These are phyloP conservation scores for Articulospora tetracladia DNA, from an alignment of 495 filamentous ascomycete species.

Conservation along the genomic window DNA sequence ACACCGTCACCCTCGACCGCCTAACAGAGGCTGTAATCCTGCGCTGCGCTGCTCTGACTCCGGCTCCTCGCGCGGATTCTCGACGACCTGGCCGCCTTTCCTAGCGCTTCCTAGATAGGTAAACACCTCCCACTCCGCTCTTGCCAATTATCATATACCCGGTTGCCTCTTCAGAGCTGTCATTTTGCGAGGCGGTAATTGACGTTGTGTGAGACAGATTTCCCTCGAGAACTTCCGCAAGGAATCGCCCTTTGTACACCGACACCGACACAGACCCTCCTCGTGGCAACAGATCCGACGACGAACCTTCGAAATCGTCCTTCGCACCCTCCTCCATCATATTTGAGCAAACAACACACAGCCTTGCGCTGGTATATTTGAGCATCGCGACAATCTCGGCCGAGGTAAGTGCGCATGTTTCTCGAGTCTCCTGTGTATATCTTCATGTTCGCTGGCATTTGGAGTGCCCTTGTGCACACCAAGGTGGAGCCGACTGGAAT, in stretches of 20 bases:
- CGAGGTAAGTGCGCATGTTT: conserved; percentile 13
- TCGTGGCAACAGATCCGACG: conserved; percentile 4
- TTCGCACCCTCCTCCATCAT: not conserved
- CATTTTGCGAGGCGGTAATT: conserved; percentile 10
- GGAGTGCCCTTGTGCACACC: not conserved
- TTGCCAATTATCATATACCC: conserved; percentile 12
- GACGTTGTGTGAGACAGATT: conserved; percentile 9
- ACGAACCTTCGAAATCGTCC: not conserved
- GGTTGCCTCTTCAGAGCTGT: conserved; percentile 11
- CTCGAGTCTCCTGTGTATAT: conserved; percentile 3
- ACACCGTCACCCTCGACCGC: conserved; percentile 17
- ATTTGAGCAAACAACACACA: not conserved
- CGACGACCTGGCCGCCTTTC: conserved; percentile 7
- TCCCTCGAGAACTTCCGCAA: conserved; percentile 15
- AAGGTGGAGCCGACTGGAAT: not conserved
- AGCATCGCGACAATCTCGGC: conserved; percentile 8
- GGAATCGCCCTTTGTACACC: not conserved
- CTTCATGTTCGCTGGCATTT: conserved; percentile 1
- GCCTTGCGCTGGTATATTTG: not conserved
- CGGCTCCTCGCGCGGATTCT: conserved; percentile 13
- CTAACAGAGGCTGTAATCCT: conserved; percentile 23
- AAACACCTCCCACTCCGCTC: conserved; percentile 5
- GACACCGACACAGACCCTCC: not conserved
- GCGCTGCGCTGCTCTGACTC: conserved; percentile 11
- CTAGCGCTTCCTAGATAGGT: conserved; percentile 16